Evolutionary conservation across 768 basidiomycete genomes (phyloP).

Genomic region (Chlorophyllum brunneum): DNA sequence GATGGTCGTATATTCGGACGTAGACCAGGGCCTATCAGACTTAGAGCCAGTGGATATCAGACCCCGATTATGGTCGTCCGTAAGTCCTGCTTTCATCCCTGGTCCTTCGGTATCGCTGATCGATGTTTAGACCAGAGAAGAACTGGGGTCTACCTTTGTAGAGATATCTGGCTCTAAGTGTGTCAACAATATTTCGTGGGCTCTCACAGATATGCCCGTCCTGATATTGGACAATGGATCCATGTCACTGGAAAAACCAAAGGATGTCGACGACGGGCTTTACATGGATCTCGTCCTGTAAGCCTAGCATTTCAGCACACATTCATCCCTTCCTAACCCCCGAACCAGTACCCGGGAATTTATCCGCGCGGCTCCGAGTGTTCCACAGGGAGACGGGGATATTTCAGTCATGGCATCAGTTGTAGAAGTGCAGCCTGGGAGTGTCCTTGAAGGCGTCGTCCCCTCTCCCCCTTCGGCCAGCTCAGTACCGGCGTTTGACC

Average conservation of each 20-base stretch:
- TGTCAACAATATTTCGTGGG: constrained; percentile 10
- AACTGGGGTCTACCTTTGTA: constrained; percentile 1
- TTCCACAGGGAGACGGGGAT: background rate
- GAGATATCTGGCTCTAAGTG: constrained; percentile 10
- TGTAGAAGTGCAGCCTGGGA: too few relatives aligned
- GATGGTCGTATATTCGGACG: background rate
- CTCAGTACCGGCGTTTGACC: too few relatives aligned
- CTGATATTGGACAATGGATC: constrained; percentile 1
- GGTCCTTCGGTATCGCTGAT: background rate
- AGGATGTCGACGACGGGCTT: background rate
- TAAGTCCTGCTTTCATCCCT: background rate
- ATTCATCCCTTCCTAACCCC: background rate
- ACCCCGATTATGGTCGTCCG: constrained; percentile 5
- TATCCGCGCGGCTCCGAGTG: background rate
- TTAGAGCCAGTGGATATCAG: background rate
- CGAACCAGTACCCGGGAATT: background rate
- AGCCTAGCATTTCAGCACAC: background rate
- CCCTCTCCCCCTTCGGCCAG: too few relatives aligned
- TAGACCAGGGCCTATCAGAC: background rate
- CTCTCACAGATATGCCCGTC: constrained; percentile 7
- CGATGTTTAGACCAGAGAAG: background rate
- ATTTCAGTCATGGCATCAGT: too few relatives aligned
- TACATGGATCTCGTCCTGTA: constrained; percentile 8
- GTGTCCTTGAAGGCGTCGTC: too few relatives aligned
- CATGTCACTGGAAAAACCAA: background rate